Conservation (phyloP, 352 stramenopile genomes). For the Lagenidium giganteum region DNA sequence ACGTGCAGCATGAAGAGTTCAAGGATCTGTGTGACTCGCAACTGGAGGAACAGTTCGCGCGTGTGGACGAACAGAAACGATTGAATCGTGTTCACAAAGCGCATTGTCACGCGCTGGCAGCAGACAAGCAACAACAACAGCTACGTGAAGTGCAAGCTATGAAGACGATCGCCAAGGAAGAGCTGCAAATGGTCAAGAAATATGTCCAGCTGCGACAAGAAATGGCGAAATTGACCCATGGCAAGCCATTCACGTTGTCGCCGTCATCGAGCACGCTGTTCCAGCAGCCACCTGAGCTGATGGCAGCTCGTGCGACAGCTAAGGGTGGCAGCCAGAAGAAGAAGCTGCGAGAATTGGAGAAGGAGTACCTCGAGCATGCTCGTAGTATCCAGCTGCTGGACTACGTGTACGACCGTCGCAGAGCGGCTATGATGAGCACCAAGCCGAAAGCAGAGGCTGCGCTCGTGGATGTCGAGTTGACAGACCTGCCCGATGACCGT, state of each 20-base stretch:
- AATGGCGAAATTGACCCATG: conserved; percentile 44
- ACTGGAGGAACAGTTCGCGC: conserved; percentile 31
- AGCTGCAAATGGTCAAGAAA: conserved; percentile 33
- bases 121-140: conserved; percentile 32
- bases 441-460: conserved; percentile 47
- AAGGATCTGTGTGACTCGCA: conserved; percentile 36
- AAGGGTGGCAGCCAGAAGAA: conserved; percentile 36
- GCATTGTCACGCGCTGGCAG: conserved; percentile 44
- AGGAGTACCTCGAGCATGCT: conserved; percentile 60
- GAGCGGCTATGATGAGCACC: conserved; percentile 34
- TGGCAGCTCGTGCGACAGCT: conserved; percentile 51
- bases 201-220: conserved; percentile 41
- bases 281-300: conserved; percentile 52
- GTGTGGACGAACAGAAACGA: conserved; percentile 40
- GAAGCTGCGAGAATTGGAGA: conserved; percentile 38
- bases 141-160: conserved; percentile 49
- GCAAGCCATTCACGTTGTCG: conserved; percentile 46
- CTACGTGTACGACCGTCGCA: conserved; percentile 63
- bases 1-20: conserved; percentile 65
- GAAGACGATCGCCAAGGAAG: conserved; percentile 50
- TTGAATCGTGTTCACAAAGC: conserved; percentile 40
- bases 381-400: conserved; percentile 66
- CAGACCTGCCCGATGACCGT: conserved; percentile 21
- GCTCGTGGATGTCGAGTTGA: conserved; percentile 44
- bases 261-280: conserved; percentile 69